A percentile compares a stretch with the other conserved stretches of the same genome.
These are phyloP conservation scores for Capronia coronata DNA, from an alignment of 2,329 filamentous ascomycete species.

Conservation along the genomic window DNA sequence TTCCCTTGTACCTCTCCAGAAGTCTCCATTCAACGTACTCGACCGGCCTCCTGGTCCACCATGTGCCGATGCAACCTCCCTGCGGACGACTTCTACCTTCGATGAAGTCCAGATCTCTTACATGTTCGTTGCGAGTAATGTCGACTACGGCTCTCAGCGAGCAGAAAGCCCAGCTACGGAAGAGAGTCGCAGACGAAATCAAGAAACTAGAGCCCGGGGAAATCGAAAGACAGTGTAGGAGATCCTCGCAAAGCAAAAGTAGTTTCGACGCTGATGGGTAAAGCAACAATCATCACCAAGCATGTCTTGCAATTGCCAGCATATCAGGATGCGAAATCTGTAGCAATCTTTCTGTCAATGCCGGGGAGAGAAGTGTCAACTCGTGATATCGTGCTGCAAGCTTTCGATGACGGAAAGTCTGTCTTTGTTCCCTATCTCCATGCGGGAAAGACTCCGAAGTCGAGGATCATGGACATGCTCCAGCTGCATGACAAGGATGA, in stretches of 20 bases:
- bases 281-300: constrained; percentile 61
- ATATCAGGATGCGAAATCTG: constrained; percentile 65
- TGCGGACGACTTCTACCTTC: constrained; percentile 2
- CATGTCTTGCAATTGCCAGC: constrained; percentile 61
- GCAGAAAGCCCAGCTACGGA: constrained; percentile 25
- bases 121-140: constrained; percentile 6
- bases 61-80: constrained; percentile 2
- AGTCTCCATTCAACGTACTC: not conserved
- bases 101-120: constrained; percentile 8
- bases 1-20: not conserved
- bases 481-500: constrained; percentile 66
- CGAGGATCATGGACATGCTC: constrained; percentile 93
- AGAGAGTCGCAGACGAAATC: constrained; percentile 19
- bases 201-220: constrained; percentile 18
- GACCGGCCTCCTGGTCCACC: not conserved
- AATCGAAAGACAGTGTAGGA: constrained; percentile 28
- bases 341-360: constrained; percentile 93
- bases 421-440: constrained; percentile 92
- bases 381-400: constrained; percentile 71
- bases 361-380: constrained; percentile 81
- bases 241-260: not conserved
- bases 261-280: constrained; percentile 26
- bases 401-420: constrained; percentile 67
- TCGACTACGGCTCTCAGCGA: constrained; percentile 19
- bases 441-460: constrained; percentile 33